These are phyloP conservation scores for Aspergillus intermedius DNA, from an alignment of 2,329 filamentous ascomycete species.

Conservation along the genomic window DNA sequence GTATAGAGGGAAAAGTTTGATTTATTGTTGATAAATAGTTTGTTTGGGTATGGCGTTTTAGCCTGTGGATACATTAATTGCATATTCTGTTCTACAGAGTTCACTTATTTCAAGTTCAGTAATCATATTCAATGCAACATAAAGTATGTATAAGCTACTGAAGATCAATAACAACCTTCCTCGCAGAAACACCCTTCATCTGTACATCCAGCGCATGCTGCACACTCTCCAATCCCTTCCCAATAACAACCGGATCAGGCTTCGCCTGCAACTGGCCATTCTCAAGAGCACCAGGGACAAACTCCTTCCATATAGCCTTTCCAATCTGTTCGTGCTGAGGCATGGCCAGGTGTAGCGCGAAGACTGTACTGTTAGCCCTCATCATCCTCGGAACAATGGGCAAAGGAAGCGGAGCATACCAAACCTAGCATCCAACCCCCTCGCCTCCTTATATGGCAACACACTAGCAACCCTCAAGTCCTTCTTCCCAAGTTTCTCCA, in stretches of 20 bases:
- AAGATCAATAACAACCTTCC: conserved; percentile 18
- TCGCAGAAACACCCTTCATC: conserved; percentile 21
- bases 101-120: too few relatives aligned
- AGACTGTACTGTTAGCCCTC: too few relatives aligned
- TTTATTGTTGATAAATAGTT: conserved; percentile 13
- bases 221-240: conserved; percentile 16
- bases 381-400: too few relatives aligned
- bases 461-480: too few relatives aligned
- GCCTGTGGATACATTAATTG: conserved; percentile 19
- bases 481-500: too few relatives aligned
- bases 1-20: conserved; percentile 9
- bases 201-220: conserved; percentile 15
- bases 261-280: conserved; percentile 24
- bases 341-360: too few relatives aligned
- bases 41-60: conserved; percentile 16
- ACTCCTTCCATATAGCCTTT: conserved; percentile 21
- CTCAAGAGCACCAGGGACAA: conserved; percentile 29
- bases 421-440: too few relatives aligned
- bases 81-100: too few relatives aligned
- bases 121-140: conserved; percentile 6
- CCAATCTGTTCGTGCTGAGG: conserved; percentile 14
- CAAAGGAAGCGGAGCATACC: too few relatives aligned
- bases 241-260: conserved; percentile 15
- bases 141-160: not conserved
- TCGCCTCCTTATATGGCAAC: too few relatives aligned